Conservation (phyloP, 768 basidiomycete species). For the Pleurotus ostreatus region DNA sequence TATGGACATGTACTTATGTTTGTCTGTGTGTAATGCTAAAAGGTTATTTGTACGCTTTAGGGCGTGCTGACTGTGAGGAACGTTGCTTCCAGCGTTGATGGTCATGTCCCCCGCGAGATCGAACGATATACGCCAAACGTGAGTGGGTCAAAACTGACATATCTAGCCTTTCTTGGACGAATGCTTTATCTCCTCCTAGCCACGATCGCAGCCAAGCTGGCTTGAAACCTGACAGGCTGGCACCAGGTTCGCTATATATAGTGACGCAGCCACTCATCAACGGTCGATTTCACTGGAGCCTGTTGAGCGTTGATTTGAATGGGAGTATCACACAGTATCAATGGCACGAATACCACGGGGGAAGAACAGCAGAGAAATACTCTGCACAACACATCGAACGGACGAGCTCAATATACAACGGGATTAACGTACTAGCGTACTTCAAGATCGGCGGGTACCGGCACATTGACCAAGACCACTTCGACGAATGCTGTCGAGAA, state of each 20-base stretch:
- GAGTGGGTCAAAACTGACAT: not conserved
- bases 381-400: conserved; percentile 2
- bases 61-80: conserved; percentile 4
- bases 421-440: conserved; percentile 3
- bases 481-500: conserved; percentile 1
- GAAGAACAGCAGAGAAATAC: conserved; percentile 9
- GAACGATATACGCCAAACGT: conserved; percentile 5
- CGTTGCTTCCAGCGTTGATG: not conserved
- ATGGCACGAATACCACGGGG: conserved; percentile 6
- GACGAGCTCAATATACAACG: not conserved
- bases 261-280: conserved; percentile 7
- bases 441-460: conserved; percentile 5
- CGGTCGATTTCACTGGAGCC: conserved; percentile 7
- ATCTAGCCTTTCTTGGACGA: conserved; percentile 3
- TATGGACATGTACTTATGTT: conserved; percentile 4
- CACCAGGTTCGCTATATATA: conserved; percentile 3
- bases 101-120: conserved; percentile 5
- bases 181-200: not conserved
- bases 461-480: not conserved
- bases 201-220: conserved; percentile 4
- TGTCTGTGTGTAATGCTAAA: conserved; percentile 8
- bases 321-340: conserved; percentile 5
- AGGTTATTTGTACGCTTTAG: conserved; percentile 8
- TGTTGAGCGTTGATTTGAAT: conserved; percentile 2
- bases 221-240: conserved; percentile 1